Evolutionary conservation across 176 grass and related monocot species (phyloP), one percentile per base, ranked within the genome.

Genomic region (Neostapfia colusana): DNA sequence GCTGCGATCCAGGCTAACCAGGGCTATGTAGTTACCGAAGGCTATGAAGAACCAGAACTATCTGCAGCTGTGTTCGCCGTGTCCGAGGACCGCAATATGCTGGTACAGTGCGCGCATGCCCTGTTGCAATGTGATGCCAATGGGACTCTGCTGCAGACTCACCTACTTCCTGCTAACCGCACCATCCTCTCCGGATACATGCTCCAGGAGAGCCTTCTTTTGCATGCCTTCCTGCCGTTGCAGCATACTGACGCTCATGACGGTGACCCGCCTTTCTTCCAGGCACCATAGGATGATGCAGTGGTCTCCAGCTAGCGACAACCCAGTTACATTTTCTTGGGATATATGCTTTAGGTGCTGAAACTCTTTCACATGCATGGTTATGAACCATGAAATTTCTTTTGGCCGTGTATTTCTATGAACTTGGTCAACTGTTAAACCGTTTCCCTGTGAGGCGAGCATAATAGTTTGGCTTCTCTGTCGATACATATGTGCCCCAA

Each of bases 251-350:
- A 78, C 10, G 45, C 28, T 12, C 9, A 7, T 40, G 8, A 53
- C 20, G 61, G n/a, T 17, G 44, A 78, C n/a, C 45, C 75, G 31
- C 75, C 61, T 18, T 77, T 77, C 75, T 78, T 78, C 75, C 34
- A 36, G 26, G 23, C 20, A 10, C 50, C 8, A 10, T 59, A 58
- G 44, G 51, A 37, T 59, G 72, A 37, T 59, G 7, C 43, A 10
- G 15, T 60, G 53, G 21, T 41, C 24, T 57, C n/a, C 57, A 59
- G 36, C 54, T 42, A 59, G 54, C 34, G 39, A 55, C 34, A 56
- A 21, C 10, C 18, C 11, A 38, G 12, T 62, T 62, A 15, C 31
- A 26, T 63, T 37, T 37, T 63, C 34, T 37, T 37, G 28, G 61
- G 15, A 20, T 16, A 4, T 56, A 41, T 26, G 51, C 70, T 40